phyloP scores from a whole-genome alignment of 2,329 filamentous ascomycete genomes.

The Fusarium verrucosum region DNA sequence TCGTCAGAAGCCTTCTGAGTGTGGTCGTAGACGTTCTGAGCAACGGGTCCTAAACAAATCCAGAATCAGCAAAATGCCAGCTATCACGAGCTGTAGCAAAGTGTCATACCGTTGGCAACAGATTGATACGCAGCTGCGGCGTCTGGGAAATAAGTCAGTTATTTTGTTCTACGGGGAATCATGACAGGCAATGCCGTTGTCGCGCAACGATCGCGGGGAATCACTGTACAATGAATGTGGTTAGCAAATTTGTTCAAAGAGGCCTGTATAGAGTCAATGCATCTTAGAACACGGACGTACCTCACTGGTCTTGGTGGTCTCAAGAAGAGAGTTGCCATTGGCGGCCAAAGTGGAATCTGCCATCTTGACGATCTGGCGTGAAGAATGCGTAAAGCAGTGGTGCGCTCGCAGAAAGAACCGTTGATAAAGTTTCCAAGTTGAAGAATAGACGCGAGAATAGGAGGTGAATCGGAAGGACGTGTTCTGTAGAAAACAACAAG shows the following conservation, averaged over 20 bases:
- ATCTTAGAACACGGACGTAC: slow-evolving; percentile 50
- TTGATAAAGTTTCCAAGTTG: slow-evolving; percentile 5
- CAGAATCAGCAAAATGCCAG: slow-evolving; percentile 23
- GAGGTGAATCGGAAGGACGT: slow-evolving; percentile 26
- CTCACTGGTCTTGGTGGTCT: slow-evolving; percentile 64
- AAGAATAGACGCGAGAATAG: slow-evolving; percentile 11
- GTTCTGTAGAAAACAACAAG: slow-evolving; percentile 36
- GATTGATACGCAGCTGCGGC: slow-evolving; percentile 60
- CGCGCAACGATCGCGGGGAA: slow-evolving; percentile 8
- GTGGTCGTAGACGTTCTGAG: slow-evolving; percentile 67
- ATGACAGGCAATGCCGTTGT: neutral
- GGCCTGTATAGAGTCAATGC: slow-evolving; percentile 18
- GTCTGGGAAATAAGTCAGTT: slow-evolving; percentile 54
- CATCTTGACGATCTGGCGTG: slow-evolving; percentile 43
- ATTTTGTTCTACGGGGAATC: neutral
- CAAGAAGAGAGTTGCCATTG: slow-evolving; percentile 59
- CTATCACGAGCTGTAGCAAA: slow-evolving; percentile 20
- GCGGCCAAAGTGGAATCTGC: slow-evolving; percentile 48
- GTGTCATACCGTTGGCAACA: slow-evolving; percentile 56
- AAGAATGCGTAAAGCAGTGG: slow-evolving; percentile 14
- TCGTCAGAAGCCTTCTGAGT: slow-evolving; percentile 64
- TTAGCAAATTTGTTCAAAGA: slow-evolving; percentile 38
- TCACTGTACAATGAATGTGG: slow-evolving; percentile 22
- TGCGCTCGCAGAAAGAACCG: slow-evolving; percentile 22
- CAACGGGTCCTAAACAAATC: slow-evolving; percentile 62